Evolutionary conservation across 805 yeast species (phyloP).

Genomic region (Suhomyces prunicola): DNA sequence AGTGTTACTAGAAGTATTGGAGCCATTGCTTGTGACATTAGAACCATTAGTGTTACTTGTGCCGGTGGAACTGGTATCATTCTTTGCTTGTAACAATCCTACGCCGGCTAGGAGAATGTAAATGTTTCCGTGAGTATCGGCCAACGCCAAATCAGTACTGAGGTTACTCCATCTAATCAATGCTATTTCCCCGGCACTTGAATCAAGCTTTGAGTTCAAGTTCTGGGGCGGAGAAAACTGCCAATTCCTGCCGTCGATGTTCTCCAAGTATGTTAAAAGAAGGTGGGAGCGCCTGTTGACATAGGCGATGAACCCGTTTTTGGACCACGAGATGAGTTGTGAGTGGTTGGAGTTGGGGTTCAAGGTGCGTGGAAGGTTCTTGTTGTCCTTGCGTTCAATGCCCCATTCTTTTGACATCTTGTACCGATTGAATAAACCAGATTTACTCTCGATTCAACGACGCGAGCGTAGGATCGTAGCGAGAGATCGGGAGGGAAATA

Average conservation of each 20-base stretch:
- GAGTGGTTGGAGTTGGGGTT: slow-evolving; percentile 2
- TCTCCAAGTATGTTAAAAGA: slow-evolving; percentile 64
- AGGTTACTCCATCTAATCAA: slow-evolving; percentile 70
- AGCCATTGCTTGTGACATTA: neutral
- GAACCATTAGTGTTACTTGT: neutral
- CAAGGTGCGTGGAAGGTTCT: neutral
- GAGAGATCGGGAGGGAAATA: neutral
- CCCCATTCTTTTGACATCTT: neutral
- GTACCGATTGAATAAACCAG: neutral
- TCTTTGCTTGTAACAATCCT: slow-evolving; percentile 31
- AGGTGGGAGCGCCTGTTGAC: slow-evolving; percentile 42
- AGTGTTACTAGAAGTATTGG: slow-evolving; percentile 10
- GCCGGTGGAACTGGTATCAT: slow-evolving; percentile 10
- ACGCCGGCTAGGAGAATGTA: slow-evolving; percentile 43
- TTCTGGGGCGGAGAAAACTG: slow-evolving; percentile 59
- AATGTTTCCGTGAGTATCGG: slow-evolving; percentile 67
- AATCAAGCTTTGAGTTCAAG: slow-evolving; percentile 27
- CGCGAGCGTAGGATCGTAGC: neutral
- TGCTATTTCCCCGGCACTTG: slow-evolving; percentile 27
- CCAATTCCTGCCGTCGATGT: slow-evolving; percentile 77
- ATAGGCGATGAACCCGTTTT: slow-evolving; percentile 80
- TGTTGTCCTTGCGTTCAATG: neutral
- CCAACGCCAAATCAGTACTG: slow-evolving; percentile 77
- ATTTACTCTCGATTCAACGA: neutral
- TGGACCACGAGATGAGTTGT: slow-evolving; percentile 65